Evolutionary conservation across 768 basidiomycete species (phyloP), one percentile per base, ranked within the genome.

Genomic region (Mycena indigotica): DNA sequence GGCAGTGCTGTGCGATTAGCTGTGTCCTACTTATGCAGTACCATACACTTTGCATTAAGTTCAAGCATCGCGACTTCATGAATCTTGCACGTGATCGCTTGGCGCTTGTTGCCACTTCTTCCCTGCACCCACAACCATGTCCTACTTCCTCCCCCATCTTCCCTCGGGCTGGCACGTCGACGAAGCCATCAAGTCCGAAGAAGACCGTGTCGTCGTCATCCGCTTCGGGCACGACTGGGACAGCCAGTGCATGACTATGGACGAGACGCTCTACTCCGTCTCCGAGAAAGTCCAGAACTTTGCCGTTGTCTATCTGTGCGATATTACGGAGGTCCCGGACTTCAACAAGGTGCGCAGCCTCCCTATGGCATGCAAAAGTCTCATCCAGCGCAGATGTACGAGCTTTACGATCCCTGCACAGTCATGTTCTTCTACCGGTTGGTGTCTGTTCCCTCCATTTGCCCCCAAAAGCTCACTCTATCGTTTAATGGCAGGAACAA

Each of bases 381-480:
- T 52, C 15, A 17, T 29, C 23, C 35, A 24, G 30, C 65, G 4
- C 62, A 96, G 95, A 98, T 98, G 96, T 98, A 98, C 73, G 97
- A 98, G 72, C 75, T 98, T 72, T 99, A 98, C 70, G 96, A 98
- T 69, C 87, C 91, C 1, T 97, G 94, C 71, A 96, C 96, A 3
- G 91, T 96, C 64, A 97, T 96, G 94, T 96, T 97, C 80, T 96
- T 97, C 78, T 97, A 96, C 74, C 87, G 94, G 94, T 95, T 65
- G 40, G 88, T 67, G 35, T 8, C 29, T 30, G 16, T 50, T 57
- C 26, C 10, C 49, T 35, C 4, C 3, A 10, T 17, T n/a, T 5
- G 19, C 10, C 57, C 28, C 29, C 23, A 12, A 12, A 28, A 26
- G 15, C 46, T 8, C 61, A 53, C 21, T 50, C 51, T 10, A 19